Conservation (phyloP, 306 rosid genomes). For the Oxytropis ochrocephala region DNA sequence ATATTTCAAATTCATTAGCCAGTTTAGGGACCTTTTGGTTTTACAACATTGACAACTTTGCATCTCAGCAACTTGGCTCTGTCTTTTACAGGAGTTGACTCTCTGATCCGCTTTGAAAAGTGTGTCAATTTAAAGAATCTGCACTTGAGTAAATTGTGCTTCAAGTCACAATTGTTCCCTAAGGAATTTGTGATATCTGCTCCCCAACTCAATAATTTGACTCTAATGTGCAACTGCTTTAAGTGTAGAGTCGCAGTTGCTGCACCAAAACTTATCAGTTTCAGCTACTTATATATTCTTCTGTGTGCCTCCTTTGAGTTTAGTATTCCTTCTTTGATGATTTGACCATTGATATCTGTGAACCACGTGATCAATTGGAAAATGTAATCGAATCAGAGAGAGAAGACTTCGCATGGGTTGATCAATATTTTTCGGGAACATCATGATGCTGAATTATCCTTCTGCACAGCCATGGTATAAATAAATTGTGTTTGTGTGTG, state of each 20-base stretch:
- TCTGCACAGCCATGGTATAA: not conserved
- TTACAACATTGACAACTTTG: constrained; percentile 38
- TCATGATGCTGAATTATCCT: constrained; percentile 17
- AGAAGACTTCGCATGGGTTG: constrained; percentile 31
- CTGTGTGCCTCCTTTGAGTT: constrained; percentile 32
- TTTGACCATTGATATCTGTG: constrained; percentile 31
- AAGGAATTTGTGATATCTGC: constrained; percentile 40
- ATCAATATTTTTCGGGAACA: constrained; percentile 28
- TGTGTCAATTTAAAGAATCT: constrained; percentile 41
- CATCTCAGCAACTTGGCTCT: constrained; percentile 33
- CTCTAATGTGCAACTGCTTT: constrained; percentile 31
- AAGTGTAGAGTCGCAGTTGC: constrained; percentile 33
- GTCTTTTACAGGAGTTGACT: constrained; percentile 20
- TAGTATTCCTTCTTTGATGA: constrained; percentile 31
- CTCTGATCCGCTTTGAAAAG: constrained; percentile 28
- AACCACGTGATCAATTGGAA: constrained; percentile 19
- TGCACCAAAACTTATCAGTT: constrained; percentile 38
- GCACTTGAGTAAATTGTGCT: constrained; percentile 30
- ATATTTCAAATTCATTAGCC: constrained; percentile 27
- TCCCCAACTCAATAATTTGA: constrained; percentile 33
- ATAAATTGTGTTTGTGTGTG: not conserved
- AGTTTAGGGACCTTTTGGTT: constrained; percentile 29
- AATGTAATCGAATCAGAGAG: constrained; percentile 16
- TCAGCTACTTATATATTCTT: constrained; percentile 36
- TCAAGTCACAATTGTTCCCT: constrained; percentile 37